These are phyloP conservation scores for Arabidopsis thaliana DNA, from an alignment of 345 rosid species.

Conservation along the genomic window TAIR10.1 NC_003071.7:19582501-19583000, in stretches of 20 bases:
- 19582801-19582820: slow-evolving; percentile 10
- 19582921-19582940: neutral
- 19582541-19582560: neutral
- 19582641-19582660: neutral
- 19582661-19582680: neutral
- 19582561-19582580: neutral
- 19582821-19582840: slow-evolving; percentile 18
- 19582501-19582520: neutral
- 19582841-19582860: slow-evolving; percentile 7
- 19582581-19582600: neutral
- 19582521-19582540: neutral
- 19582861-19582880: slow-evolving; percentile 16
- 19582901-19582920: neutral
- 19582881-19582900: neutral
- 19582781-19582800: slow-evolving; percentile 36
- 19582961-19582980: slow-evolving; percentile 46
- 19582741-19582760: slow-evolving; percentile 5
- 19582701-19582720: neutral
- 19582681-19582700: neutral
- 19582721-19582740: neutral
- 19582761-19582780: slow-evolving; percentile 14
- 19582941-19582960: slow-evolving; percentile 33
- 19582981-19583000: slow-evolving; percentile 62
- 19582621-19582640: neutral
- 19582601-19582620: neutral